These are phyloP conservation scores for Scenedesmus sp. DNA, from an alignment of 163 green algal species.

Conservation along the genomic window DNA sequence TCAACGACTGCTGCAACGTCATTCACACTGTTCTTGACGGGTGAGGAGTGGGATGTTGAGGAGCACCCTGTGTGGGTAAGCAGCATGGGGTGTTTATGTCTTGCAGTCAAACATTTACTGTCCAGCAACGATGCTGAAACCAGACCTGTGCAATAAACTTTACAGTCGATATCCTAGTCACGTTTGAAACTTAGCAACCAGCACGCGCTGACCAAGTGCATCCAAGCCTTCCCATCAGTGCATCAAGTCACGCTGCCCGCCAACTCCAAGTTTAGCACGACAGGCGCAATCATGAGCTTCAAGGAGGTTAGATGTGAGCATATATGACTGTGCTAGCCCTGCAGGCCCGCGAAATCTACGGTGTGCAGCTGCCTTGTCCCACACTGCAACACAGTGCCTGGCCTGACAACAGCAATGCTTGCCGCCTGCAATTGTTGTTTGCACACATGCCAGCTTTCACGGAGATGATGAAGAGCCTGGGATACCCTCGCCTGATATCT, in stretches of 20 bases:
- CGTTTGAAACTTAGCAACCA: not conserved
- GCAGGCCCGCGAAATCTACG: not conserved
- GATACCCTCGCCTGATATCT: constrained; percentile 78
- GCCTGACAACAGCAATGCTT: not conserved
- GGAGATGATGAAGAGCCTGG: constrained; percentile 79
- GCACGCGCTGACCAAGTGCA: not conserved
- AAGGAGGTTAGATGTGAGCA: constrained; percentile 69
- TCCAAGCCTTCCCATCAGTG: not conserved
- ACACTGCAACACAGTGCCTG: not conserved
- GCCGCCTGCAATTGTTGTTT: not conserved
- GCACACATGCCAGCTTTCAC: constrained; percentile 63
- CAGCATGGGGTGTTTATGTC: not conserved
- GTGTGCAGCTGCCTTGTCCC: not conserved
- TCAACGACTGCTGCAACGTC: not conserved
- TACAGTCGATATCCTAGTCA: not conserved
- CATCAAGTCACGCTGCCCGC: not conserved
- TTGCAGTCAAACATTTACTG: not conserved
- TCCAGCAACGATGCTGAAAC: not conserved
- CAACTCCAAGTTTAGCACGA: not conserved
- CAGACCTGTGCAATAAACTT: not conserved
- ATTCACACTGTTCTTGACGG: not conserved
- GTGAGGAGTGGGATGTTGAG: not conserved
- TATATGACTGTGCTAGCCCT: not conserved
- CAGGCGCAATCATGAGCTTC: constrained; percentile 52
- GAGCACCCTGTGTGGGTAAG: not conserved